Base-by-base conservation (phyloP, 2,329 filamentous ascomycete species). In the Talaromyces sp. region DNA sequence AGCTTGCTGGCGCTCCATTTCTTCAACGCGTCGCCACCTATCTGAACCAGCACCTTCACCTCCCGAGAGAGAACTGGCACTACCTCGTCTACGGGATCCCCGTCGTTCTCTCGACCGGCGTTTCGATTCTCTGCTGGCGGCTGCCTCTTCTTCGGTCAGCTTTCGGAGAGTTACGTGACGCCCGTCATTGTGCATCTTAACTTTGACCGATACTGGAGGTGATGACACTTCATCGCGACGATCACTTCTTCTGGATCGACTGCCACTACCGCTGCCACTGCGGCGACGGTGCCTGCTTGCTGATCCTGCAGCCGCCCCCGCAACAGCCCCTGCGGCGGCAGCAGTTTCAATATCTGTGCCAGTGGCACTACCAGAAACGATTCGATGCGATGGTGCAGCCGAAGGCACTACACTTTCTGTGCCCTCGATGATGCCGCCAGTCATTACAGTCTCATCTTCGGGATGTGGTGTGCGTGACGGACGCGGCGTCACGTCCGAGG, bases 101-200 rank as follows among this genome's bases (percentile, higher is more conserved):
- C 75, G 72, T 58, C 78, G 75, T 64, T 75, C 73, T 58, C 81
- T 74, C 54, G 84, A 82, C 64, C 77, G 75, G 55, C 81, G 78
- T 65, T 82, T 76, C 8, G 82, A 81, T 67, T 85, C 82, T 31
- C 85, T 82, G 65, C 84, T 83, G 6, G 84, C 84, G 9, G 83
- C 83, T 14, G 84, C 85, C 76, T 88, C 86, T 73, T 86, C 82
- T 68, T 86, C 83, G 11, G 84, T 85, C 28, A 88, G 75, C 12
- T 85, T 78, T 31, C 85, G 80, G 7, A 88, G 77, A 2, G 86
- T 88, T 39, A 88, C 84, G 68, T 86, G 83, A 7, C 84, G 80
- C 25, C 85, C 85, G 66, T 88, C 84, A 63, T 83, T 82, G 72
- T 87, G 85, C 81, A 87, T 85, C 69, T 86, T 86, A 46, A 88